Percentiles rank a stretch among this genome's conserved stretches.
Conservation (phyloP, 1,284 basidiomycete genomes). For the Xerocomus amazonicus region DNA sequence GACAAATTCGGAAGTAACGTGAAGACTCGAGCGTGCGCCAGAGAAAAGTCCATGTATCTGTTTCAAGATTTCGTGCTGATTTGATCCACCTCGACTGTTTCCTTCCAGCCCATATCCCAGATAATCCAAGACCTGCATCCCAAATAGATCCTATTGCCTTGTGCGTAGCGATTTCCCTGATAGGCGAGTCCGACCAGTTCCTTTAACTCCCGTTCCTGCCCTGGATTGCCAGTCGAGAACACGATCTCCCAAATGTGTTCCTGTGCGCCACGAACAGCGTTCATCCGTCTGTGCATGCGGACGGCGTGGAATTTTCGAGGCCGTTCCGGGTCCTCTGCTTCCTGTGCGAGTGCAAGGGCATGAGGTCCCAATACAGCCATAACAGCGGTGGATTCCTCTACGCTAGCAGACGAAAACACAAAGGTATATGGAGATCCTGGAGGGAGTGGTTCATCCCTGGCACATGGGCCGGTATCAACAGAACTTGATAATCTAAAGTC, state of each 20-base stretch:
- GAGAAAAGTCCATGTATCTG: too few relatives aligned
- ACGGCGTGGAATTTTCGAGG: too few relatives aligned
- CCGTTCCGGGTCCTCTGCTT: too few relatives aligned
- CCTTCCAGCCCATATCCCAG: slow-evolving; percentile 16
- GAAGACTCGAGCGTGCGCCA: too few relatives aligned
- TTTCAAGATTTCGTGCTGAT: too few relatives aligned
- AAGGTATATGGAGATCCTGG: slow-evolving; percentile 20
- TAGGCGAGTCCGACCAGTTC: slow-evolving; percentile 12
- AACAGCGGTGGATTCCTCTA: slow-evolving; percentile 14
- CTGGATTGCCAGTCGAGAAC: slow-evolving; percentile 14
- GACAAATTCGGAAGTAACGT: too few relatives aligned
- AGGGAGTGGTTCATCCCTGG: slow-evolving; percentile 19
- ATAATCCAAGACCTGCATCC: slow-evolving; percentile 17
- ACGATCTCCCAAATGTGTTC: slow-evolving; percentile 8
- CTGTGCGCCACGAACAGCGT: background rate
- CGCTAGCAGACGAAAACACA: slow-evolving; percentile 15
- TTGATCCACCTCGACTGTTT: background rate
- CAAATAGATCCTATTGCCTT: slow-evolving; percentile 5
- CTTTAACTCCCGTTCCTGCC: slow-evolving; percentile 15
- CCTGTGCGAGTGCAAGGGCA: slow-evolving; percentile 24
- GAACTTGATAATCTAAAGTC: background rate
- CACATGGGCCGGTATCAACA: background rate
- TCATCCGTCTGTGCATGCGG: slow-evolving; percentile 14
- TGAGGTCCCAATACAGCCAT: slow-evolving; percentile 27
- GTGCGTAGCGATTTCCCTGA: background rate